A percentile compares a stretch with the other conserved stretches of the same genome.
Conservation (phyloP, 306 rosid genomes). For the Quillaja saponaria region DNA sequence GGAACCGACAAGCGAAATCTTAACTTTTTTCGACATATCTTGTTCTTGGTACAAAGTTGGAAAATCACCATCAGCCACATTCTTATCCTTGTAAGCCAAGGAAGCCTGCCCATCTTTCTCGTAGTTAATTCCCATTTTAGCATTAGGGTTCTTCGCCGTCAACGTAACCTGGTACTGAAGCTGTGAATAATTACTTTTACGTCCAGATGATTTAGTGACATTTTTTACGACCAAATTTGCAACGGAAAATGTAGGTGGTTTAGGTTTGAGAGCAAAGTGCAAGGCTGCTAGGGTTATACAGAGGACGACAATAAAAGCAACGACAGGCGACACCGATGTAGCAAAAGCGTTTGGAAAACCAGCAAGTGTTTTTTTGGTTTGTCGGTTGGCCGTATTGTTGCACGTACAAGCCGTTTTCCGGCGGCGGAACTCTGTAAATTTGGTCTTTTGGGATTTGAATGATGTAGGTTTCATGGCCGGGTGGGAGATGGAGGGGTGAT, state of each 20-base stretch:
- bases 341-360: not conserved
- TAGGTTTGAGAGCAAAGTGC: slow-evolving; percentile 36
- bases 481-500: not conserved
- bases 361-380: not conserved
- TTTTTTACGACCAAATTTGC: slow-evolving; percentile 2
- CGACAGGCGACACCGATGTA: not conserved
- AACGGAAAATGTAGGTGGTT: slow-evolving; percentile 38
- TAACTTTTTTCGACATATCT: not conserved
- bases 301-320: slow-evolving; percentile 17
- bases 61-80: slow-evolving; percentile 41
- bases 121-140: slow-evolving; percentile 13
- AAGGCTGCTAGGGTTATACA: slow-evolving; percentile 18
- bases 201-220: not conserved
- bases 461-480: slow-evolving; percentile 39
- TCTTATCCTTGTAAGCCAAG: not conserved
- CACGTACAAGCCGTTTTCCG: slow-evolving; percentile 46
- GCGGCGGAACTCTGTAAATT: slow-evolving; percentile 59
- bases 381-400: slow-evolving; percentile 28
- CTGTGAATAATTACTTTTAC: not conserved
- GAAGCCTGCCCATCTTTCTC: not conserved
- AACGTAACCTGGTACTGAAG: slow-evolving; percentile 33
- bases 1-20: slow-evolving; percentile 23
- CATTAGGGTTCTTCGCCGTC: slow-evolving; percentile 39
- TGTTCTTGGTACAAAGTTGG: slow-evolving; percentile 27
- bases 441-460: slow-evolving; percentile 71